These are phyloP conservation scores for Cladosporium sp. DNA, from an alignment of 2,329 filamentous ascomycete species.

Conservation along the genomic window DNA sequence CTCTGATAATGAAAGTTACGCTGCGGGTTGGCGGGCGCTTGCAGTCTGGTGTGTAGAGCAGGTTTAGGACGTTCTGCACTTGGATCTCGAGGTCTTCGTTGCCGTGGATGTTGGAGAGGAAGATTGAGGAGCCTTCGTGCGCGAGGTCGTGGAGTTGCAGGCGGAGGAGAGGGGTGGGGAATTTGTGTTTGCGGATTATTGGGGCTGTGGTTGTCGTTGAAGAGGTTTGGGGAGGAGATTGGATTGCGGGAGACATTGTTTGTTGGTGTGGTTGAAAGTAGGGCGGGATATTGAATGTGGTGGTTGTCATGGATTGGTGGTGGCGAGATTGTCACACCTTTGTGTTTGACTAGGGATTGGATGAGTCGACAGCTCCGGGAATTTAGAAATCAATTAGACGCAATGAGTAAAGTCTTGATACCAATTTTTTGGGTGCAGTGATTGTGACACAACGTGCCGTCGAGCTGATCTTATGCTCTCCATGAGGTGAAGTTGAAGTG, in stretches of 20 bases:
- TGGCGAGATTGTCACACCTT: not conserved
- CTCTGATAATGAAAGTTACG: constrained; percentile 74
- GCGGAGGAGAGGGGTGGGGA: constrained; percentile 43
- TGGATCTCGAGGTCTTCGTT: constrained; percentile 58
- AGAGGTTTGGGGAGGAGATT: not conserved
- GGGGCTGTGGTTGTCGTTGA: constrained; percentile 14
- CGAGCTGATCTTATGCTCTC: too few species aligned
- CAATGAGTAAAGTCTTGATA: too few species aligned
- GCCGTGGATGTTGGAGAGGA: constrained; percentile 64
- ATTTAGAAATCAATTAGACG: too few species aligned
- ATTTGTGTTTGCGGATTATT: constrained; percentile 26
- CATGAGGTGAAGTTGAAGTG: too few species aligned
- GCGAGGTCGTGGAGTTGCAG: constrained; percentile 48
- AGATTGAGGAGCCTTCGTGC: constrained; percentile 58
- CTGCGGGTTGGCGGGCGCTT: constrained; percentile 66
- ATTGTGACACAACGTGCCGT: too few species aligned
- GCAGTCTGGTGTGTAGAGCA: constrained; percentile 58
- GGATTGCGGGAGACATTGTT: constrained; percentile 27
- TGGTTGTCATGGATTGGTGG: not conserved
- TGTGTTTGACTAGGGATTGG: too few species aligned
- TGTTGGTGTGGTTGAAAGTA: constrained; percentile 38
- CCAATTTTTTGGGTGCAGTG: too few species aligned
- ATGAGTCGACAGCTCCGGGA: not conserved
- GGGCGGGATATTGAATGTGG: constrained; percentile 18
- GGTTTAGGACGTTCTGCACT: constrained; percentile 63